Evolutionary conservation across 331 rosid genomes (phyloP).

Genomic region (Dryas integrifolia): DNA sequence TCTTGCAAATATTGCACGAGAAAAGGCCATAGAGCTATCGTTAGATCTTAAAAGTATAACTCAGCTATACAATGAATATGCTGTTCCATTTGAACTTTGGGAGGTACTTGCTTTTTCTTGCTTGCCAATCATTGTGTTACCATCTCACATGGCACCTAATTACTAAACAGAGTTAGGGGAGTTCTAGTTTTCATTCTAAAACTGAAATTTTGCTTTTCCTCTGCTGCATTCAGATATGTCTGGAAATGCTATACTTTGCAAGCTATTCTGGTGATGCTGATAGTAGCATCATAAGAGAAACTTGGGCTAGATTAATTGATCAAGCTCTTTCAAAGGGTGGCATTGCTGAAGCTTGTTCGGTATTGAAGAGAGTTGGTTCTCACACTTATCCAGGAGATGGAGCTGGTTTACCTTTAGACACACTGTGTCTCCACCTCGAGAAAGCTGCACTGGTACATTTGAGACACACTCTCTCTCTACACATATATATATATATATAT

Average conservation of each 20-base stretch:
- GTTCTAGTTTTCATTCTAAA: neutral
- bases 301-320: conserved; percentile 92
- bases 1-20: conserved; percentile 45
- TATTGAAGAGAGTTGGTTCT: conserved; percentile 85
- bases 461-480: neutral
- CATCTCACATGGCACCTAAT: neutral
- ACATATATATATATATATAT: neutral
- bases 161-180: neutral
- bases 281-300: conserved; percentile 78
- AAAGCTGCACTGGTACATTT: conserved; percentile 80
- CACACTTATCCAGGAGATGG: conserved; percentile 94
- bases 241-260: conserved; percentile 94
- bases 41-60: conserved; percentile 82
- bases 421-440: conserved; percentile 92
- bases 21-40: conserved; percentile 76
- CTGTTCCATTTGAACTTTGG: conserved; percentile 95
- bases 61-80: conserved; percentile 91
- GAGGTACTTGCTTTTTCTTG: conserved; percentile 60
- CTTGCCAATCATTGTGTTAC: neutral
- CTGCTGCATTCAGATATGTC: conserved; percentile 58
- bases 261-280: conserved; percentile 85
- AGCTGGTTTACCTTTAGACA: conserved; percentile 72
- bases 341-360: conserved; percentile 91
- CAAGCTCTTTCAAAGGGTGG: conserved; percentile 94
- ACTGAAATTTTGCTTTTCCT: conserved; percentile 7